Evolutionary conservation across 148 eudicot species (phyloP).

Genomic region (Limonium bicolor): DNA sequence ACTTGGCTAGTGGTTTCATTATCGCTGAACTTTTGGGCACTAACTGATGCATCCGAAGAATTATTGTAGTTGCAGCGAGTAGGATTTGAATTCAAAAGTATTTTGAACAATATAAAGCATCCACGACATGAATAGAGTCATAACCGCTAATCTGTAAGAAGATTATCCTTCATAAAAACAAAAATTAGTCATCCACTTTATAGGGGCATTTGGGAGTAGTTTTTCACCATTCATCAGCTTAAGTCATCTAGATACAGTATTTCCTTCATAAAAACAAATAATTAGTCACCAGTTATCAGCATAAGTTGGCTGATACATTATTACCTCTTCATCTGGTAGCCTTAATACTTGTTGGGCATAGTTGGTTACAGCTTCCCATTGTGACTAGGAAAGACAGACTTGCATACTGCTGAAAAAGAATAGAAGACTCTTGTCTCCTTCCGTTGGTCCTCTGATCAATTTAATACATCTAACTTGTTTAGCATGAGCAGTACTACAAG

Average conservation of each 20-base stretch:
- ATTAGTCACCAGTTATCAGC: too few species aligned
- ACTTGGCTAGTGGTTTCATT: slow-evolving; percentile 10
- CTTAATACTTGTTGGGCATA: slow-evolving; percentile 25
- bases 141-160: slow-evolving; percentile 65
- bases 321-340: slow-evolving; percentile 15
- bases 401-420: slow-evolving; percentile 19
- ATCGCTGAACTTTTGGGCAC: slow-evolving; percentile 11
- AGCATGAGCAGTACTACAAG: too few species aligned
- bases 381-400: slow-evolving; percentile 27
- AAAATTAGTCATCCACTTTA: too few species aligned
- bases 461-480: too few species aligned
- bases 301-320: too few species aligned
- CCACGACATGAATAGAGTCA: slow-evolving; percentile 54
- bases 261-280: too few species aligned
- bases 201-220: too few species aligned
- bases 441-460: too few species aligned
- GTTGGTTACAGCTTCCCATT: slow-evolving; percentile 67
- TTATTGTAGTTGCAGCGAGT: slow-evolving; percentile 21
- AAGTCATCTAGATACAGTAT: too few species aligned
- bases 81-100: slow-evolving; percentile 54
- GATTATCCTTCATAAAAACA: neutral
- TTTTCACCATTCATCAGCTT: too few species aligned
- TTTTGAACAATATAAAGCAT: slow-evolving; percentile 66
- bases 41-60: slow-evolving; percentile 5
- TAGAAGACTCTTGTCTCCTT: too few species aligned